These are phyloP conservation scores for Prinsepia uniflora DNA, from an alignment of 306 rosid genomes.

Conservation along the genomic window DNA sequence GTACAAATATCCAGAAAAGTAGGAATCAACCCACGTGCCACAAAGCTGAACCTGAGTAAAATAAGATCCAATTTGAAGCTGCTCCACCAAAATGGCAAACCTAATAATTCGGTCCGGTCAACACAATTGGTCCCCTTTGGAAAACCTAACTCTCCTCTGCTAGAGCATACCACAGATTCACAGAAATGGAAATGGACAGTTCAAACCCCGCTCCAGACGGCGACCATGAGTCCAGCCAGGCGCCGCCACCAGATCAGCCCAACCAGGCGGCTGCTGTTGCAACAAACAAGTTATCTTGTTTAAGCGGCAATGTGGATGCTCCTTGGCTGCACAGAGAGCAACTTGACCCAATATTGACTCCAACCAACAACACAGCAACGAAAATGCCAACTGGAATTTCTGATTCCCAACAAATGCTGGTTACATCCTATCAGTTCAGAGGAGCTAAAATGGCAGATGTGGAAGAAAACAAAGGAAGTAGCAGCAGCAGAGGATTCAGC, in stretches of 20 bases:
- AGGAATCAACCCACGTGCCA: neutral
- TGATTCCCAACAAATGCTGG: too few species aligned
- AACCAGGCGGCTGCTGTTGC: neutral
- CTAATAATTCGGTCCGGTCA: neutral
- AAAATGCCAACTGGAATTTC: too few species aligned
- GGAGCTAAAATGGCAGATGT: neutral
- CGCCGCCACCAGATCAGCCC: neutral
- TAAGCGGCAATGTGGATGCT: neutral
- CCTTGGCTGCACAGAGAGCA: neutral
- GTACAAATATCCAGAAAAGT: neutral
- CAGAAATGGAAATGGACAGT: neutral
- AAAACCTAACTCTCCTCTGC: neutral
- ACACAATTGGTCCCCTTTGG: neutral
- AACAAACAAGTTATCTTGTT: neutral
- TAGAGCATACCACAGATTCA: neutral
- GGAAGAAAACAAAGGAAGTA: neutral
- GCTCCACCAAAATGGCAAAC: neutral
- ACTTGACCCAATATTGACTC: neutral
- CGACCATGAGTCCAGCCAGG: too few species aligned
- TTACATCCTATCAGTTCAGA: neutral
- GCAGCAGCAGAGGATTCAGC: neutral
- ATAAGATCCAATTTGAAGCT: neutral
- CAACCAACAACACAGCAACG: constrained; percentile 9
- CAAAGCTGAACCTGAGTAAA: neutral
- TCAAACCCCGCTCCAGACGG: neutral